Evolutionary conservation across 371 early-diverging fungal species (phyloP).

Genomic region (Smittium culicis): DNA sequence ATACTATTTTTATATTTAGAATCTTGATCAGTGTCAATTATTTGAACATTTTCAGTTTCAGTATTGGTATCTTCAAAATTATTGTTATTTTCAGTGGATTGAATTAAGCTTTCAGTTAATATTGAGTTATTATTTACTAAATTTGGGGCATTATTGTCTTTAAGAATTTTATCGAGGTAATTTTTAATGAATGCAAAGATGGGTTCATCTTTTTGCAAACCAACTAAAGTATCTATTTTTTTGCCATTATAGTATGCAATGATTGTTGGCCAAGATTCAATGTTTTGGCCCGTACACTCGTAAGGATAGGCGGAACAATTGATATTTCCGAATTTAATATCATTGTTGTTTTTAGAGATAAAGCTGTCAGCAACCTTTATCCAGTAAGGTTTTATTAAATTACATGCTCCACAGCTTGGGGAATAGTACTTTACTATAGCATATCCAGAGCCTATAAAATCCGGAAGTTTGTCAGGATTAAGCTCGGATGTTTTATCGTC

Average conservation of each 20-base stretch:
- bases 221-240: background rate
- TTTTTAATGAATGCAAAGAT: background rate
- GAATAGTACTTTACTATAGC: slow-evolving; percentile 24
- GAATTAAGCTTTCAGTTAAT: background rate
- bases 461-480: too few relatives aligned
- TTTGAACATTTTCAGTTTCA: too few relatives aligned
- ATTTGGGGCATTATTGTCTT: background rate
- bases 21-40: background rate
- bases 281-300: background rate
- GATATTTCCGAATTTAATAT: background rate
- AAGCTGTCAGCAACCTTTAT: slow-evolving; percentile 15
- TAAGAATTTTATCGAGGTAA: background rate
- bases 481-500: too few relatives aligned
- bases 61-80: too few relatives aligned
- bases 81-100: too few relatives aligned
- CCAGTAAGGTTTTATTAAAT: slow-evolving; percentile 26
- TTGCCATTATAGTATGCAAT: background rate
- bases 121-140: background rate
- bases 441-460: slow-evolving; percentile 10
- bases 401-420: slow-evolving; percentile 22
- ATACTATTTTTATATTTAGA: background rate
- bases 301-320: background rate
- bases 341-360: slow-evolving; percentile 11
- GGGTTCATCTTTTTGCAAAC: background rate
- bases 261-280: slow-evolving; percentile 3